Evolutionary conservation across 352 stramenopile genomes (phyloP), one percentile per base, ranked within the genome.

Genomic region (Globisporangium lucens): DNA sequence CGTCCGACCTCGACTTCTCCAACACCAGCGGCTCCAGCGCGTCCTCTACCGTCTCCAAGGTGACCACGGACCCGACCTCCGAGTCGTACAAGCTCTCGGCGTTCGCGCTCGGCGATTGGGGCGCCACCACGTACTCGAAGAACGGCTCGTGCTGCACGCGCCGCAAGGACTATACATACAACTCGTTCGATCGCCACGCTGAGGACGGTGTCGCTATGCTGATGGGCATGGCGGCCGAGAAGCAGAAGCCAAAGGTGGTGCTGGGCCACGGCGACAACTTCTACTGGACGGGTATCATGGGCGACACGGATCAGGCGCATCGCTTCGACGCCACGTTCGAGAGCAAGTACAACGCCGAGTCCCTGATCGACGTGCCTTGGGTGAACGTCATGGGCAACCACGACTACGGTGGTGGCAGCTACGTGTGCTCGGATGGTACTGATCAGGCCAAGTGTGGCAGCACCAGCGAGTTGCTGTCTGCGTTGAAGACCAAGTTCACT

Each of bases 91-190:
- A 46, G 27, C 60, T 66, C 4, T 81, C 79, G 12, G 82, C 80
- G 13, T 90, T 87, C 43, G 85, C 83, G 4, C 85, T 93, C 12
- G 85, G 85, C 7, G 85, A 93, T 67, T 92, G 84, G 84, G 84
- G 84, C 12, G 84, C 80, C 7, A 92, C 84, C 24, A 70, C 78
- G 56, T 61, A 67, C 49, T 47, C 46, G n/a, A 71, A 64, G 27
- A 65, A 78, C 22, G 82, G 86, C 74, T 92, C 84, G 67, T 92
- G 84, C 73, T 92, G 84, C 75, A 81, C 78, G 49, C 79, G 81
- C 29, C 81, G 80, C 53, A 82, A 70, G 13, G 80, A 79, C 9
- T 77, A 78, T 20, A 47, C 67, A 35, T 81, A 67, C 66, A 82
- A 77, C 46, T 72, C 61, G 41, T 73, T 75, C 78, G 75, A 65